These are phyloP conservation scores for Ajuga chamaepitys DNA, from an alignment of 257 asterid genomes.

Conservation along the genomic window DNA sequence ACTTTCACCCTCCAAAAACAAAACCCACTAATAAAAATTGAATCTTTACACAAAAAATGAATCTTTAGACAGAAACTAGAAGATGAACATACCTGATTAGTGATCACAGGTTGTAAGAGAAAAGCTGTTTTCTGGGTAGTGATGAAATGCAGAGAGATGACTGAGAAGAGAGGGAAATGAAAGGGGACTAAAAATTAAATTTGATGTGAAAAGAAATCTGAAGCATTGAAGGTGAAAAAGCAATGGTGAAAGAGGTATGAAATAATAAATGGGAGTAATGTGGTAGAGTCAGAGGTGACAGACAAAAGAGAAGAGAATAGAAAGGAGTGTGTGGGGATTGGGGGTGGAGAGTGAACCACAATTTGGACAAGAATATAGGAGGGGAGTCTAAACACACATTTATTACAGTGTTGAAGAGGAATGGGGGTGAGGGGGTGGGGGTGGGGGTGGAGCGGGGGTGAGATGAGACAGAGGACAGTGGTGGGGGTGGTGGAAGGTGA, in stretches of 20 bases:
- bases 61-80: background rate
- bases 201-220: background rate
- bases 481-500: conserved; percentile 8
- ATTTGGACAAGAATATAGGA: conserved; percentile 8
- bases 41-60: background rate
- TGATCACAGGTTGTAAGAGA: background rate
- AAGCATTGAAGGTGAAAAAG: conserved; percentile 5
- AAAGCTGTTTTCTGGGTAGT: background rate
- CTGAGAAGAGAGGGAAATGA: background rate
- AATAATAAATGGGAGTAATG: conserved; percentile 12
- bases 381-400: too few relatives aligned
- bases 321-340: conserved; percentile 16
- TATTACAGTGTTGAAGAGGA: too few relatives aligned
- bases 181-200: background rate
- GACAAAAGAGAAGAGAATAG: conserved; percentile 13
- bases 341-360: conserved; percentile 7
- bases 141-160: background rate
- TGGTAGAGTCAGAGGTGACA: conserved; percentile 16
- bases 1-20: background rate
- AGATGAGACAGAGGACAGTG: conserved; percentile 16
- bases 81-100: background rate
- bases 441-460: conserved; percentile 18
- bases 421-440: background rate
- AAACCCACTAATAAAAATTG: background rate
- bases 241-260: conserved; percentile 3